These are phyloP conservation scores for Diplocarpon mali DNA, from an alignment of 2,329 filamentous ascomycete species.

Conservation along the genomic window DNA sequence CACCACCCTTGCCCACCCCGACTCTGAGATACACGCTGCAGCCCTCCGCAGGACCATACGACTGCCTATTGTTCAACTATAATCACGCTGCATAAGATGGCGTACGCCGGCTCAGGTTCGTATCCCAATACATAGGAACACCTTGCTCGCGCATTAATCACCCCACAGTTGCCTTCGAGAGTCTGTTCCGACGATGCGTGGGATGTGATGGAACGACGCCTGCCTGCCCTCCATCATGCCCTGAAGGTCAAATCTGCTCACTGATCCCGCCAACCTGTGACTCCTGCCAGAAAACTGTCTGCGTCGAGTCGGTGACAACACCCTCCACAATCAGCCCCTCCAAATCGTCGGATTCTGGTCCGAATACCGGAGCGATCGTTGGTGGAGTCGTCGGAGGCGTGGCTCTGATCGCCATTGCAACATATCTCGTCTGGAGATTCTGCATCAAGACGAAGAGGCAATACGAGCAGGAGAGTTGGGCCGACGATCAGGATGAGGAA, in stretches of 20 bases:
- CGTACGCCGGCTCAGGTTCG: slow-evolving; percentile 13
- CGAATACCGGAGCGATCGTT: slow-evolving; percentile 75
- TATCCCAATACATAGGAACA: background rate
- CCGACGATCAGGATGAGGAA: slow-evolving; percentile 38
- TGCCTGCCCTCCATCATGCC: slow-evolving; percentile 46
- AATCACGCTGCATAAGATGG: slow-evolving; percentile 2
- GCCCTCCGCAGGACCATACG: too few relatives aligned
- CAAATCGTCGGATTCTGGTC: slow-evolving; percentile 34
- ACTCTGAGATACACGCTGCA: too few relatives aligned
- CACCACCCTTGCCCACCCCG: too few relatives aligned
- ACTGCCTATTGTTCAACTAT: background rate
- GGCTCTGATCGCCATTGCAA: slow-evolving; percentile 58
- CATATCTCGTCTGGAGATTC: slow-evolving; percentile 79
- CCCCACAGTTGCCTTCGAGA: slow-evolving; percentile 18
- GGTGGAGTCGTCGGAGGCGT: slow-evolving; percentile 85
- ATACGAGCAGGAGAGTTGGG: slow-evolving; percentile 48
- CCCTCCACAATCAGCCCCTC: slow-evolving; percentile 16
- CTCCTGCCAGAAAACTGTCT: slow-evolving; percentile 46
- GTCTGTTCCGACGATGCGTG: slow-evolving; percentile 47
- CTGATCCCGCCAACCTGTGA: slow-evolving; percentile 48
- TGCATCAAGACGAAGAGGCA: slow-evolving; percentile 71
- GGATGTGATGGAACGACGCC: slow-evolving; percentile 41
- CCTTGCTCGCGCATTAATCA: slow-evolving; percentile 4
- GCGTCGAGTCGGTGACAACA: slow-evolving; percentile 32
- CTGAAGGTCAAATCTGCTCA: slow-evolving; percentile 43